A percentile compares a stretch with the other conserved stretches of the same genome.
phyloP scores from a whole-genome alignment of 2,329 filamentous ascomycete genomes.

The Fusarium sp. region DNA sequence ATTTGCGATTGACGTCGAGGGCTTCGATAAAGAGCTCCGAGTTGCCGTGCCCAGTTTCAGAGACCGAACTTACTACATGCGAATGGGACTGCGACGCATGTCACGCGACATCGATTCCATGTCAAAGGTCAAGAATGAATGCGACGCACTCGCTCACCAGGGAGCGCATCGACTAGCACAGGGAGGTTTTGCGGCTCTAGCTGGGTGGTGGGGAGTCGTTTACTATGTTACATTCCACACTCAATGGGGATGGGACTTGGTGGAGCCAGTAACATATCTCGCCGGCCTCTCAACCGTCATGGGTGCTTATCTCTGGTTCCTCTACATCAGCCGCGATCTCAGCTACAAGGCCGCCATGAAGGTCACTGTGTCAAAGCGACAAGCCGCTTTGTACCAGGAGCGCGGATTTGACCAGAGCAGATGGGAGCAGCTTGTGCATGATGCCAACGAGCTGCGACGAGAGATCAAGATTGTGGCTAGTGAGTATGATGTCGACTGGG shows the following conservation, averaged over 20 bases:
- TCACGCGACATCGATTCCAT: slow-evolving; percentile 77
- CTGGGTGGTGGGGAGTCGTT: slow-evolving; percentile 86
- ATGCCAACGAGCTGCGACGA: slow-evolving; percentile 81
- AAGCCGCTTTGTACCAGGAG: slow-evolving; percentile 81
- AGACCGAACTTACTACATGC: slow-evolving; percentile 91
- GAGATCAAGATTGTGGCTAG: slow-evolving; percentile 86
- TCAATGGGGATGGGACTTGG: slow-evolving; percentile 88
- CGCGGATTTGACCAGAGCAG: slow-evolving; percentile 81
- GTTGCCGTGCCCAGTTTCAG: slow-evolving; percentile 89
- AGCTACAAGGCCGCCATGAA: slow-evolving; percentile 90
- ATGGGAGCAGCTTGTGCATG: slow-evolving; percentile 85
- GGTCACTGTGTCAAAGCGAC: slow-evolving; percentile 84
- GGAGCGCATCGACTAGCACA: slow-evolving; percentile 85
- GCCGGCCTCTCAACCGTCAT: slow-evolving; percentile 90
- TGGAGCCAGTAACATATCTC: slow-evolving; percentile 92
- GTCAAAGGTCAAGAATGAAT: slow-evolving; percentile 83
- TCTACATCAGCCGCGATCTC: slow-evolving; percentile 92
- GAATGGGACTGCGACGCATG: slow-evolving; percentile 81
- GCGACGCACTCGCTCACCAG: slow-evolving; percentile 82
- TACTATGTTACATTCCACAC: slow-evolving; percentile 82
- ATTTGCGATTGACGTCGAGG: slow-evolving; percentile 88
- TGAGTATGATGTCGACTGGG: slow-evolving; percentile 93
- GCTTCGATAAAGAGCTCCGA: slow-evolving; percentile 73
- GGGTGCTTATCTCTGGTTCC: slow-evolving; percentile 92
- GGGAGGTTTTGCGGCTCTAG: slow-evolving; percentile 80